Evolutionary conservation across 352 stramenopile species (phyloP), one percentile per base, ranked within the genome.

Genomic region (Globisporangium cystogenes): DNA sequence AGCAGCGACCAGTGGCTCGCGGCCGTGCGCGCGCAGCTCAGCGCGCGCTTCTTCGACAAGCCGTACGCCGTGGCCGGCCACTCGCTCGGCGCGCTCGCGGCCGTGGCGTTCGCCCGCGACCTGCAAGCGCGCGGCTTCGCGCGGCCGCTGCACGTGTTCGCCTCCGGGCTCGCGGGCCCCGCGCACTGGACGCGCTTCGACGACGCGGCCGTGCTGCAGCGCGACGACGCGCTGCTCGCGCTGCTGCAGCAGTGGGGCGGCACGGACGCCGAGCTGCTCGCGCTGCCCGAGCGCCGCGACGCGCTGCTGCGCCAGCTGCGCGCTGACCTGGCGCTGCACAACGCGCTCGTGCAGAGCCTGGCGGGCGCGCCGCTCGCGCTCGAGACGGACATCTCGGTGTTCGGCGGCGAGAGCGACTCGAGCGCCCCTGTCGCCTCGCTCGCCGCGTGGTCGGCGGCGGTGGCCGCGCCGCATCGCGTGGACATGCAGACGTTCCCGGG

Each of bases 31-130:
- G 55, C 58, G 46, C 48, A 72, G 53, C 62, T 88, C 20, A 62
- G 50, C 49, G 58, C 57, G 46, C 65, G 68, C 39, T 90, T 90
- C 63, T 88, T 90, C 51, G 75, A 83, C 58, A 90, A 90, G 58
- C 76, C 69, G 0, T 90, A 83, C 54, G 74, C 83, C 35, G 48
- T 90, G 26, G 37, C 82, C 24, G 80, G 80, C 48, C 80, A 90
- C 63, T 87, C 74, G 57, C 62, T 90, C 12, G 80, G 80, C n/a
- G 76, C 80, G 36, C 56, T 87, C 23, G 62, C 72, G 40, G 74
- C 73, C 39, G 60, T 90, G 12, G 75, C 69, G 33, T 62, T 90
- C 35, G 60, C 76, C 59, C 63, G 68, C 31, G 59, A 65, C 56
- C 67, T 90, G 12, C 59, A 77, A 14, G 48, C 60, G 16, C 62